phyloP scores from a whole-genome alignment of 2,329 filamentous ascomycete species.

The Drechslerella coelobrocha region DNA sequence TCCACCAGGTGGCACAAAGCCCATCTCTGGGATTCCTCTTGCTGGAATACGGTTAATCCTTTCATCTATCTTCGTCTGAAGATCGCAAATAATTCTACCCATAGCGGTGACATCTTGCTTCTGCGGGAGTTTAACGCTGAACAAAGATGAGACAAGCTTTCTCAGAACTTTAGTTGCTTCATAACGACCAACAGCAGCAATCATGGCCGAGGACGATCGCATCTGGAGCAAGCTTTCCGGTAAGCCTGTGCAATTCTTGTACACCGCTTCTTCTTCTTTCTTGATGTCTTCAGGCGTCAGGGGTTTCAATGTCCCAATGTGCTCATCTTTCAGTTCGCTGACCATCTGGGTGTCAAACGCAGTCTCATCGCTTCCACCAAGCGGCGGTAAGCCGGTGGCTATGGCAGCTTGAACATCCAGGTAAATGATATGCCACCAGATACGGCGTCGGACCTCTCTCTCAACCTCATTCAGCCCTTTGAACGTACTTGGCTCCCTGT shows the following conservation, averaged over 20 bases:
- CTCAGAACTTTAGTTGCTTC: slow-evolving; percentile 53
- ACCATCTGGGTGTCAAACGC: slow-evolving; percentile 54
- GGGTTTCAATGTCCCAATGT: slow-evolving; percentile 49
- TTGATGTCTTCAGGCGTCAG: slow-evolving; percentile 35
- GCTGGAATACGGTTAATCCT: slow-evolving; percentile 54
- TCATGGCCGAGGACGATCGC: slow-evolving; percentile 53
- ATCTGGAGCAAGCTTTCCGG: slow-evolving; percentile 36
- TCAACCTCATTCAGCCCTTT: slow-evolving; percentile 53
- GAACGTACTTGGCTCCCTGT: slow-evolving; percentile 58
- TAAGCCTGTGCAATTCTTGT: slow-evolving; percentile 46
- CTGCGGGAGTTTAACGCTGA: slow-evolving; percentile 51
- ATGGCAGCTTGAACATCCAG: slow-evolving; percentile 55
- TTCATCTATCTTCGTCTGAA: slow-evolving; percentile 53
- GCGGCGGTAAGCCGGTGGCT: slow-evolving; percentile 54
- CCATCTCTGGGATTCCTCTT: slow-evolving; percentile 54
- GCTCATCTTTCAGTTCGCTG: slow-evolving; percentile 54
- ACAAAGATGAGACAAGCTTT: slow-evolving; percentile 52
- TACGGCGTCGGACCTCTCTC: slow-evolving; percentile 55
- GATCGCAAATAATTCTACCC: slow-evolving; percentile 53
- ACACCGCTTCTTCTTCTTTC: slow-evolving; percentile 36
- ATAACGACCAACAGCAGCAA: slow-evolving; percentile 54
- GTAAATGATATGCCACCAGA: slow-evolving; percentile 56
- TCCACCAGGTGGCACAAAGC: slow-evolving; percentile 51
- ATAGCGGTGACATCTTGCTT: slow-evolving; percentile 53
- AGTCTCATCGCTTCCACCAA: slow-evolving; percentile 53